Percentiles rank a stretch among this genome's conserved stretches.
phyloP scores from a whole-genome alignment of 2,329 filamentous ascomycete genomes.

The Podosphaera aphanis region DNA sequence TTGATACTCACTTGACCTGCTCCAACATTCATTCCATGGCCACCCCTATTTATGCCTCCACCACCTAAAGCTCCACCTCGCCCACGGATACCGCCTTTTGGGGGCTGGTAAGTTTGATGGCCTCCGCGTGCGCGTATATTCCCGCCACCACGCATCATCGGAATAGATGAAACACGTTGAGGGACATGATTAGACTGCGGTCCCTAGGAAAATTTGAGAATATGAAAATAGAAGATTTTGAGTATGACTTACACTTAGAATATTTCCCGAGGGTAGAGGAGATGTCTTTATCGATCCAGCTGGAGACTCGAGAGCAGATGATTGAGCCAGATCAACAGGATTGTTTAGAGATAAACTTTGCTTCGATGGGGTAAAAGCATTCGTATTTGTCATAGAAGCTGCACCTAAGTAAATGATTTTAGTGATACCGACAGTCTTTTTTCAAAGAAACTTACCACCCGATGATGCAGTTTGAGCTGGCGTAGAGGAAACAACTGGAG shows the following conservation, averaged over 20 bases:
- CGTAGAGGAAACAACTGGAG: constrained; percentile 3
- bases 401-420: constrained; percentile 3
- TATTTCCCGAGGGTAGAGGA: constrained; percentile 9
- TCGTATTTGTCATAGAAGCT: constrained; percentile 7
- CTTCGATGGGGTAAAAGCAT: constrained; percentile 3
- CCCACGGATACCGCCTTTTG: constrained; percentile 5
- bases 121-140: constrained; percentile 9
- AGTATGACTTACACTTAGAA: constrained; percentile 11
- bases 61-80: constrained; percentile 11
- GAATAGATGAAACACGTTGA: constrained; percentile 11
- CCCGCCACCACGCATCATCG: constrained; percentile 12
- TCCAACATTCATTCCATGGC: constrained; percentile 12
- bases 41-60: constrained; percentile 8
- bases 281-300: constrained; percentile 6
- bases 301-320: constrained; percentile 3
- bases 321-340: constrained; percentile 2
- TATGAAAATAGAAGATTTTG: not conserved
- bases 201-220: constrained; percentile 7
- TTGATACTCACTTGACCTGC: constrained; percentile 10
- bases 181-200: constrained; percentile 7
- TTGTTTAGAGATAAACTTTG: constrained; percentile 9
- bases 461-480: constrained; percentile 3
- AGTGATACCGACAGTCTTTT: not conserved
- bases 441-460: constrained; percentile 2
- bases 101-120: constrained; percentile 7